Conservation (phyloP, 2,329 filamentous ascomycete genomes). For the Diaporthe sp. region DNA sequence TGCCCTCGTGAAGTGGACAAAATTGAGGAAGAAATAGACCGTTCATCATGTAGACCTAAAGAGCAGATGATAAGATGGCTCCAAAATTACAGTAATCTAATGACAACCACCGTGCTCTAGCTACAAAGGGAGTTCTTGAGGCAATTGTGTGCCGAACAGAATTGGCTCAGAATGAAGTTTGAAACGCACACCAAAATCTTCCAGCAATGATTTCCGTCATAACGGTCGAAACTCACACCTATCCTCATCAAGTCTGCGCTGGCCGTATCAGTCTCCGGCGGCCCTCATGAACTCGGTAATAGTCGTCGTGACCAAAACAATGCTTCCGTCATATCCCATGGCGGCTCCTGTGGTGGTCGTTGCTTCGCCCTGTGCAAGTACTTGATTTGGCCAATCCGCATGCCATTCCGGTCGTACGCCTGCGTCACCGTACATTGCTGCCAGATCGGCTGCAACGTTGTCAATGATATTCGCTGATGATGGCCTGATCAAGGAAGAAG, state of each 20-base stretch:
- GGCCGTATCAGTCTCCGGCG: not conserved
- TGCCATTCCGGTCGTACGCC: conserved; percentile 6
- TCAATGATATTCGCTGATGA: conserved; percentile 33
- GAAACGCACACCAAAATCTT: conserved; percentile 14
- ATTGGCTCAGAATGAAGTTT: not conserved
- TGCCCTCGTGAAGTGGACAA: not conserved
- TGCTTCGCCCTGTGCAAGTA: not conserved
- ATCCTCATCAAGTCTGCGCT: too few relatives aligned
- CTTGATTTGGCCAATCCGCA: conserved; percentile 10
- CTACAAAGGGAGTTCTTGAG: not conserved
- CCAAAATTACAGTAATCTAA: not conserved
- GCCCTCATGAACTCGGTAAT: conserved; percentile 33
- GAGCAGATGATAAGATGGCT: not conserved
- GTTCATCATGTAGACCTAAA: not conserved
- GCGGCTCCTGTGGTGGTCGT: conserved; percentile 8
- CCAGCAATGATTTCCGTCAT: not conserved
- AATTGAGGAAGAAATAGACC: not conserved
- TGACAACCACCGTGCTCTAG: not conserved
- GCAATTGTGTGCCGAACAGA: not conserved
- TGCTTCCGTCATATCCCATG: conserved; percentile 26
- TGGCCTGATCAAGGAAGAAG: not conserved
- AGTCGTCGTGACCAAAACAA: conserved; percentile 40
- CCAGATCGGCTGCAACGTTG: conserved; percentile 22
- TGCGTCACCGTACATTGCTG: conserved; percentile 28
- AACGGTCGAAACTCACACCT: not conserved